These are phyloP conservation scores for Fusarium tanahbumbuense DNA, from an alignment of 2,329 filamentous ascomycete species.

Conservation along the genomic window DNA sequence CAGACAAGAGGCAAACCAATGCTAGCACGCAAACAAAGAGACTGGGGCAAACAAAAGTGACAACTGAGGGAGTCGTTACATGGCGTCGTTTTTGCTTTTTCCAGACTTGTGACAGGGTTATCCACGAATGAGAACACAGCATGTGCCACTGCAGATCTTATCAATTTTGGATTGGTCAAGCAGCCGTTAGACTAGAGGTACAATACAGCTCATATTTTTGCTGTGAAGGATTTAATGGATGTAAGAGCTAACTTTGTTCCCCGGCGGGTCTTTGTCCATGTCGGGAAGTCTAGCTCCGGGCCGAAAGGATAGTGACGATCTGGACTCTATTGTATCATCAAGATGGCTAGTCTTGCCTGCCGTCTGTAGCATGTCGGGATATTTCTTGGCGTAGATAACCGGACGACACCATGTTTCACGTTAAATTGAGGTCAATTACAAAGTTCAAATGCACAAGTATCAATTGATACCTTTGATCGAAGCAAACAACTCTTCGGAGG, in stretches of 20 bases:
- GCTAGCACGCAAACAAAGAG: not conserved
- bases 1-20: conserved; percentile 1
- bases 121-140: not conserved
- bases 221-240: not conserved
- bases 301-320: not conserved
- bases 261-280: not conserved
- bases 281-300: not conserved
- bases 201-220: not conserved
- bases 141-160: not conserved
- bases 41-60: not conserved
- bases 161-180: not conserved
- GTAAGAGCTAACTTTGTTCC: not conserved
- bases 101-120: not conserved
- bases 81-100: conserved; percentile 1
- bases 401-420: conserved; percentile 1
- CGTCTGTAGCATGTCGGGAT: not conserved
- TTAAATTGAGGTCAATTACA: not conserved
- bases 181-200: no score
- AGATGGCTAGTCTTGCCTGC: not conserved
- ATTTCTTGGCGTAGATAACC: conserved; percentile 2
- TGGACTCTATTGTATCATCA: not conserved
- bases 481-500: not conserved
- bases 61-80: conserved; percentile 1
- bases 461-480: not conserved
- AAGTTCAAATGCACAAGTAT: not conserved